phyloP scores from a whole-genome alignment of 192 early-diverging fungal genomes.

The Coemansia sp. region DNA sequence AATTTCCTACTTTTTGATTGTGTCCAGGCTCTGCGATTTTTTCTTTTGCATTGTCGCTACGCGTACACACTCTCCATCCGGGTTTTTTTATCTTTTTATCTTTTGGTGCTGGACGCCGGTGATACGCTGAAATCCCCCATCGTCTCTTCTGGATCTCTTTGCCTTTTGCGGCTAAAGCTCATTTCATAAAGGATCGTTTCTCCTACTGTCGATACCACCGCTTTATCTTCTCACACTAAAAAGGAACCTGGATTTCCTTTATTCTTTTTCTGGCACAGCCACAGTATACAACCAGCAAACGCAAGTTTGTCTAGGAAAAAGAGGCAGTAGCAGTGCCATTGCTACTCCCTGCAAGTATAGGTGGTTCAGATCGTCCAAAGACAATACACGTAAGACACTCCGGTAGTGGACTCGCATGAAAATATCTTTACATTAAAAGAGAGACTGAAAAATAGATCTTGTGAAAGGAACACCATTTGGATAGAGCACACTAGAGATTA shows the following conservation, averaged over 20 bases:
- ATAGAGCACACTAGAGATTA: constrained; percentile 62
- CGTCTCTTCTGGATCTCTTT: too few species aligned
- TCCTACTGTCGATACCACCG: neutral
- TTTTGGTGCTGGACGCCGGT: neutral
- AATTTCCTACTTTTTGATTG: neutral
- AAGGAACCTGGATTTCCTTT: neutral
- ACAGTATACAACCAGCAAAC: neutral
- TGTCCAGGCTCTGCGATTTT: neutral
- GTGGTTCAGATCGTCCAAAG: too few species aligned
- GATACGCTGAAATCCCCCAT: neutral
- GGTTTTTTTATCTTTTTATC: neutral
- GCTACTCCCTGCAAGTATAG: too few species aligned
- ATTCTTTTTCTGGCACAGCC: neutral
- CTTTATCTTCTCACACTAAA: neutral
- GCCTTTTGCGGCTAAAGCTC: too few species aligned
- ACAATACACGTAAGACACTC: too few species aligned
- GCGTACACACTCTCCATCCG: neutral
- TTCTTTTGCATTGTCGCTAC: neutral
- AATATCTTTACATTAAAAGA: neutral
- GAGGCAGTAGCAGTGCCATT: too few species aligned
- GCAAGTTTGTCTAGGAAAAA: neutral
- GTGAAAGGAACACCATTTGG: constrained; percentile 61
- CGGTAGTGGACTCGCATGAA: neutral
- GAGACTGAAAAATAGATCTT: constrained; percentile 35
- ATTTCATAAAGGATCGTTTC: neutral